These are phyloP conservation scores for Phellinidium pouzarii DNA, from an alignment of 1,284 basidiomycete species.

Conservation along the genomic window DNA sequence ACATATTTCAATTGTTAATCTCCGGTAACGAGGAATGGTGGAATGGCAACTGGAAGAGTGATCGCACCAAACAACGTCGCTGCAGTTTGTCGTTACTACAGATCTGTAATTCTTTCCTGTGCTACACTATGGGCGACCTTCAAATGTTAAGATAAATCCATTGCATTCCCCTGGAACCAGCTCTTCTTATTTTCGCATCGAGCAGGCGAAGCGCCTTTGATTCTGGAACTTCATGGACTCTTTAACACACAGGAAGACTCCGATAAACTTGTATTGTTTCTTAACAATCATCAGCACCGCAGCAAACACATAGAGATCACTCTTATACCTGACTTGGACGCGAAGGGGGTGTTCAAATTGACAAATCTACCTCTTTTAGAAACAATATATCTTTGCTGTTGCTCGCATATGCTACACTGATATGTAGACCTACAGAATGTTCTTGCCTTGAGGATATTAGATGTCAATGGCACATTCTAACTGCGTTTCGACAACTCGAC, in stretches of 20 bases:
- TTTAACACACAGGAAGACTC: background rate
- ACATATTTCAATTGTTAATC: background rate
- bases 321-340: background rate
- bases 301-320: background rate
- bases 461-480: too few species aligned
- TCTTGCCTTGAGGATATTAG: too few species aligned
- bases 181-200: background rate
- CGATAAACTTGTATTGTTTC: background rate
- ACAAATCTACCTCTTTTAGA: conserved; percentile 71
- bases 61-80: background rate
- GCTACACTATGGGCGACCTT: background rate
- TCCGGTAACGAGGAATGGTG: background rate
- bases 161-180: background rate
- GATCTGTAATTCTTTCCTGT: background rate
- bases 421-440: too few species aligned
- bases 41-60: background rate
- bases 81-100: background rate
- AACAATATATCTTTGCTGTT: too few species aligned
- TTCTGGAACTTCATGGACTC: background rate
- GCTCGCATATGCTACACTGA: too few species aligned
- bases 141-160: background rate
- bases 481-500: too few species aligned
- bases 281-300: background rate
- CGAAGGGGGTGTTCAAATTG: conserved; percentile 79
- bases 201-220: background rate